phyloP scores from a whole-genome alignment of 2,329 filamentous ascomycete genomes.

The Akanthomyces dipterigenus region DNA sequence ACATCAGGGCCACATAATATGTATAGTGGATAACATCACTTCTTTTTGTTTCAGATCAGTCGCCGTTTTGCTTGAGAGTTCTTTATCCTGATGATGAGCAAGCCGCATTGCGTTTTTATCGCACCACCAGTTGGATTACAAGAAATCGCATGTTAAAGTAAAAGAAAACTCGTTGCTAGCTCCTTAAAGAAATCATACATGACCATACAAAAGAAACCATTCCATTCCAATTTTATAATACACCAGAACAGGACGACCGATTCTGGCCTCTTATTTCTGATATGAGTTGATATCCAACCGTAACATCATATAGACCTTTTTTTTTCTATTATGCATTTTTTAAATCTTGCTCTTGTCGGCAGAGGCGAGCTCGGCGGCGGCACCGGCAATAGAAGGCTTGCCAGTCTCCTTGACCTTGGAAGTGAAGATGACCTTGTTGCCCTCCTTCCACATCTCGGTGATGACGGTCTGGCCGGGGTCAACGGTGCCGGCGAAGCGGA shows the following conservation, averaged over 20 bases:
- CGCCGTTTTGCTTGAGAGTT: too few species aligned
- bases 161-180: constrained; percentile 3
- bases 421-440: constrained; percentile 74
- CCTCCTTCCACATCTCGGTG: constrained; percentile 93
- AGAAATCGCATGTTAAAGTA: background rate
- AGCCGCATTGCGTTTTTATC: too few species aligned
- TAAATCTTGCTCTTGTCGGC: constrained; percentile 25
- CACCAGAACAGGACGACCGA: background rate
- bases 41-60: too few species aligned
- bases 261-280: background rate
- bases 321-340: constrained; percentile 7
- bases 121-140: too few species aligned
- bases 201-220: constrained; percentile 2
- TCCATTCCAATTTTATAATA: constrained; percentile 1
- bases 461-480: constrained; percentile 82
- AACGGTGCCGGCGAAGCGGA: constrained; percentile 80
- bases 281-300: background rate
- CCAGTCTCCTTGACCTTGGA: constrained; percentile 87
- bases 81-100: too few species aligned
- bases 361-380: constrained; percentile 64
- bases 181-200: background rate
- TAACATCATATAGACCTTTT: background rate
- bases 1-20: too few species aligned
- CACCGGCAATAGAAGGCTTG: constrained; percentile 77
- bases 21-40: background rate